A percentile compares a stretch with the other conserved stretches of the same genome.
phyloP scores from a whole-genome alignment of 2,329 filamentous ascomycete species.

The Nigrospora osmanthi region DNA sequence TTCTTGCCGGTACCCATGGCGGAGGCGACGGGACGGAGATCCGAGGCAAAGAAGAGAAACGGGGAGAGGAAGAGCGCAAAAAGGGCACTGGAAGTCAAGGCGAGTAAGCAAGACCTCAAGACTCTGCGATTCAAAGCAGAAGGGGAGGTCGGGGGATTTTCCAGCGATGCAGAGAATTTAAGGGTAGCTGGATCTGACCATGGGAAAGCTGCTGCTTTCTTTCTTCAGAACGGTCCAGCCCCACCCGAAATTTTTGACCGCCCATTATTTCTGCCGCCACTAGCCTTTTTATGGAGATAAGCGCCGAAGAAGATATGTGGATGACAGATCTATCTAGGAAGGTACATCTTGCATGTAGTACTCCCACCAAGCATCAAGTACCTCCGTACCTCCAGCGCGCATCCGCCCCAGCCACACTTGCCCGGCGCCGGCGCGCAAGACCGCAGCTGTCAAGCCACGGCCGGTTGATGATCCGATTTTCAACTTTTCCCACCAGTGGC shows the following conservation, averaged over 20 bases:
- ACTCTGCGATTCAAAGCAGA: conserved; percentile 1
- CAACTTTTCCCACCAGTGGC: too few relatives aligned
- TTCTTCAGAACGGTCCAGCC: neutral
- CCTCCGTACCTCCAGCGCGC: too few relatives aligned
- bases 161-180: neutral
- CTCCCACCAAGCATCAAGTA: too few relatives aligned
- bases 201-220: neutral
- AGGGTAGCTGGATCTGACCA: neutral
- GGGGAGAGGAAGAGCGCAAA: neutral
- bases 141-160: neutral
- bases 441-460: too few relatives aligned
- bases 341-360: too few relatives aligned
- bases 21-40: conserved; percentile 9
- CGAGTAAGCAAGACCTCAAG: conserved; percentile 3
- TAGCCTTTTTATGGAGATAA: too few relatives aligned
- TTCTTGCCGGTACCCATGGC: conserved; percentile 88
- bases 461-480: too few relatives aligned
- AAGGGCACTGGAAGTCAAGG: conserved; percentile 1
- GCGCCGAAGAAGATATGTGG: too few relatives aligned
- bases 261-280: conserved; percentile 5
- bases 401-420: too few relatives aligned
- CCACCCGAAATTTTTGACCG: conserved; percentile 5
- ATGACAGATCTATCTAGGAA: too few relatives aligned
- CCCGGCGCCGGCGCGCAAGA: too few relatives aligned
- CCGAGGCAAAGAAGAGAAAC: neutral